These are phyloP conservation scores for Coleophoma cylindrospora DNA, from an alignment of 2,329 filamentous ascomycete genomes.

Conservation along the genomic window DNA sequence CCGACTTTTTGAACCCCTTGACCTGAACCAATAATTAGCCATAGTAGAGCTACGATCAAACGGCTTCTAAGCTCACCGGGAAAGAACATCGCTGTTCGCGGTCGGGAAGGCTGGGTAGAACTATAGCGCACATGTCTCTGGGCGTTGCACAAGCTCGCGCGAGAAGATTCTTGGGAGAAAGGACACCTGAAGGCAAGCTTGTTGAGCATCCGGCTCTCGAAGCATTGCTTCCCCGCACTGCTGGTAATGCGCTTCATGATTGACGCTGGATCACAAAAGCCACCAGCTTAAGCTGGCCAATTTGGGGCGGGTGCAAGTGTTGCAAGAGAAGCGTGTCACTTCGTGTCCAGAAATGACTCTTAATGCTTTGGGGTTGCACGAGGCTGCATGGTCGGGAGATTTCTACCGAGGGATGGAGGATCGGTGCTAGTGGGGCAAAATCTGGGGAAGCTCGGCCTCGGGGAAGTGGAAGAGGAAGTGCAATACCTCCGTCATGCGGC, in stretches of 20 bases:
- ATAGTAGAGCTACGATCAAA: conserved; percentile 5
- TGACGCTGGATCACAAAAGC: neutral
- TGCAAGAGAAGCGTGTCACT: neutral
- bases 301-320: neutral
- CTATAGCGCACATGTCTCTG: conserved; percentile 11
- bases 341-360: neutral
- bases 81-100: conserved; percentile 32
- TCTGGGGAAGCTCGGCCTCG: neutral
- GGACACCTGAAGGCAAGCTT: neutral
- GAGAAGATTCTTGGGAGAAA: neutral
- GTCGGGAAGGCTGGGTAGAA: conserved; percentile 15
- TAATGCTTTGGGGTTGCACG: neutral
- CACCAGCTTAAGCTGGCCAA: neutral
- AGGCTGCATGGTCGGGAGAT: neutral
- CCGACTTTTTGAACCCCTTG: conserved; percentile 87
- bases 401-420: neutral
- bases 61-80: conserved; percentile 22
- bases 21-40: conserved; percentile 40
- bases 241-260: neutral
- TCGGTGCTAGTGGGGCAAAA: neutral
- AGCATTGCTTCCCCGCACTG: no score
- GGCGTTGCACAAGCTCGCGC: no score
- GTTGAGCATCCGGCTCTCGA: neutral
- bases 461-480: no score
- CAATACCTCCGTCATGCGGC: no score